Conservation (phyloP, 306 rosid species). For the Quercus robur region DNA sequence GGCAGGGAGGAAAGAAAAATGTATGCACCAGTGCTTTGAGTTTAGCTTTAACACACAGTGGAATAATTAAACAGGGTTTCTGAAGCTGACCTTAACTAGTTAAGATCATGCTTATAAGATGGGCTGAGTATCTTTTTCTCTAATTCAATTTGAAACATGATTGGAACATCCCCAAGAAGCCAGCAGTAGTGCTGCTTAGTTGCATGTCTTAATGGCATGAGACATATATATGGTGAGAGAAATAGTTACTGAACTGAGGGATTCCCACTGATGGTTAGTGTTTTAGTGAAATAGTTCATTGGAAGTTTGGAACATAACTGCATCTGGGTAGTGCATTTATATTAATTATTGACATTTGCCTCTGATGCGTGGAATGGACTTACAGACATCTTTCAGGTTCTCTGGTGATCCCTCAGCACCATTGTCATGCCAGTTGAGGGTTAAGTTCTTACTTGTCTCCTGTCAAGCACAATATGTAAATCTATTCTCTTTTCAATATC, state of each 20-base stretch:
- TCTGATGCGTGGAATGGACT: background rate
- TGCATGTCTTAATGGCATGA: background rate
- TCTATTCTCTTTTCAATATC: background rate
- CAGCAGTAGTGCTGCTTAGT: background rate
- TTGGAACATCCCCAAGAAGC: background rate
- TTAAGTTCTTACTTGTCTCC: background rate
- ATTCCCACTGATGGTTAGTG: background rate
- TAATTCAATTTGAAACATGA: background rate
- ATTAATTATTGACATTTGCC: background rate
- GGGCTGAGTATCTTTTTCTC: background rate
- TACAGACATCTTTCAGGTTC: background rate
- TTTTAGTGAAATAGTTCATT: background rate
- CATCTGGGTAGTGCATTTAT: background rate
- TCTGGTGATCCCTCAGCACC: background rate
- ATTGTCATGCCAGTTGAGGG: background rate
- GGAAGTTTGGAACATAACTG: background rate
- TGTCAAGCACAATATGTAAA: background rate
- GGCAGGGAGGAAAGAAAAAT: background rate
- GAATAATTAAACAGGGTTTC: background rate
- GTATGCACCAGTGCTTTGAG: background rate
- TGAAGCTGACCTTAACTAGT: background rate
- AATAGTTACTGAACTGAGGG: background rate
- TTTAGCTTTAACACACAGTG: background rate
- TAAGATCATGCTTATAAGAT: background rate
- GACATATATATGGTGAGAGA: background rate